phyloP scores from a whole-genome alignment of 2,329 filamentous ascomycete genomes.

The Davidsoniella australis region DNA sequence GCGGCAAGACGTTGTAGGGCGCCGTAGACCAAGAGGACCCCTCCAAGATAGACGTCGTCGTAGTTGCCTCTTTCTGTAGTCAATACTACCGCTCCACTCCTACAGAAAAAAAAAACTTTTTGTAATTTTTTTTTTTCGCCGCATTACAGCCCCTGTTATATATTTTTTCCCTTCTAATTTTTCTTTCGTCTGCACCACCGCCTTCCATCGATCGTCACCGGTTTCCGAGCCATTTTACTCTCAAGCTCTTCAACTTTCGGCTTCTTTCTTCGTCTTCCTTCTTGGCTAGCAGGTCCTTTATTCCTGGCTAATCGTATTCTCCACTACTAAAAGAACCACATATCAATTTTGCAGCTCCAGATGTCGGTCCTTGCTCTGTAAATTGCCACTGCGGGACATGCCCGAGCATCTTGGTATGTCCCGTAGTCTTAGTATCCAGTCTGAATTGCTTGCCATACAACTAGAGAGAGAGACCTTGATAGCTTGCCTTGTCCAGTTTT shows the following conservation, averaged over 20 bases:
- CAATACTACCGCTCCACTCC: neutral
- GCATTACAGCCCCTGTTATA: neutral
- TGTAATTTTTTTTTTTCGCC: slow-evolving; percentile 2
- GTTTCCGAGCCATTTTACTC: slow-evolving; percentile 19
- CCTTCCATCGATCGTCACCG: slow-evolving; percentile 16
- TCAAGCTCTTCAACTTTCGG: slow-evolving; percentile 17
- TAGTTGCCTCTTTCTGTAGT: slow-evolving; percentile 1
- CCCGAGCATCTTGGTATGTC: slow-evolving; percentile 33
- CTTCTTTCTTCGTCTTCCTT: slow-evolving; percentile 6
- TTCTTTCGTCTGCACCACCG: slow-evolving; percentile 13
- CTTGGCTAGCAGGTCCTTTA: too few species aligned
- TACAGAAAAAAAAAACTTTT: neutral
- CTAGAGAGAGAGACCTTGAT: too few species aligned
- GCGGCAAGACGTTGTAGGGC: too few species aligned
- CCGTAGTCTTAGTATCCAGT: slow-evolving; percentile 53
- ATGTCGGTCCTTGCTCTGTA: slow-evolving; percentile 49
- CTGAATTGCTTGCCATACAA: neutral
- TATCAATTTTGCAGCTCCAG: slow-evolving; percentile 42
- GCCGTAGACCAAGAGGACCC: too few species aligned
- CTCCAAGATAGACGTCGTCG: neutral
- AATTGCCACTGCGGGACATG: slow-evolving; percentile 64
- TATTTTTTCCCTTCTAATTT: slow-evolving; percentile 9
- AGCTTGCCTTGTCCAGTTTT: neutral
- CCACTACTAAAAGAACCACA: slow-evolving; percentile 29
- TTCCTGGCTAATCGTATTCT: too few species aligned